Base-by-base conservation (phyloP, 1,139 yeast species). In the Kluyveromyces marxianus region DNA sequence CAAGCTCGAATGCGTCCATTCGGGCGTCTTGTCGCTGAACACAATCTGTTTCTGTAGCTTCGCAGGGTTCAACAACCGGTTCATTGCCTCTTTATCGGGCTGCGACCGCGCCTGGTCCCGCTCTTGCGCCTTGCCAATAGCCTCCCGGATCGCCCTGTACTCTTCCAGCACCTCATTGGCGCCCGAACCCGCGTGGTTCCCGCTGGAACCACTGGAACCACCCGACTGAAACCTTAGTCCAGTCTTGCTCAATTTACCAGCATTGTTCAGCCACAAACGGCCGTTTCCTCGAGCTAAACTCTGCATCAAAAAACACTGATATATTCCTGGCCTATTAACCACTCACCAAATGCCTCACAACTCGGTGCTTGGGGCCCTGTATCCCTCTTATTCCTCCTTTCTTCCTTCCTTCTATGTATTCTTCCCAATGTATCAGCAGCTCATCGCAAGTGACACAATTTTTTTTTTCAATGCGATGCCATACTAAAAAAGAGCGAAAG, bases 11-110 rank as follows among this genome's bases (percentile, higher is more conserved):
- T n/a, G n/a, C 8, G 33, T 40, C 35, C 32, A 27, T 14, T 37
- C 8, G 7, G 43, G 38, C 34, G 37, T 10, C 7, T 40, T 28
- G 32, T 40, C 34, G 3, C 38, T 34, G 27, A 40, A 40, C 7
- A 40, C 38, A 2, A 35, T 40, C 27, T 40, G 43, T 34, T 40
- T 40, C 14, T 35, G 30, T 14, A 30, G 6, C 10, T 34, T 34
- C n/a, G 21, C 43, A 14, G 43, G 43, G 28, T 40, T 40, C 34
- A 40, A 40, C 6, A 40, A 27, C 7, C 26, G 24, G 37, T 28
- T 33, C 26, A 35, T 14, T 4, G 30, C 31, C 5, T 34, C 38
- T n/a, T 28, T 40, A 14, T 25, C 25, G 4, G 34, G 26, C 4
- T 34, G 33, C 37, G n/a, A n/a, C n/a, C n/a, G n/a, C n/a, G n/a